phyloP scores from a whole-genome alignment of 805 yeast species.

The Candida michaelii region DNA sequence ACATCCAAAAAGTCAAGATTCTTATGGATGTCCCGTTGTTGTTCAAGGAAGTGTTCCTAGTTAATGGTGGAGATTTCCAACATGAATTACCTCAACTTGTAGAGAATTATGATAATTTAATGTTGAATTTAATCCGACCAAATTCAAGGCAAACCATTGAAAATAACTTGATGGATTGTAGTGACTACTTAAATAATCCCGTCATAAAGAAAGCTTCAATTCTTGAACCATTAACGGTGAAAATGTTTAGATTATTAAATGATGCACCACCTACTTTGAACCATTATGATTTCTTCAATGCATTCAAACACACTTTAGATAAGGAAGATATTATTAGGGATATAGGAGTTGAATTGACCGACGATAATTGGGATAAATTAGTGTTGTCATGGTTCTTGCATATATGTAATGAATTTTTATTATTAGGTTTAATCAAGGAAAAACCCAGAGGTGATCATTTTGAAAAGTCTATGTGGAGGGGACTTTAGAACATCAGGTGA shows the following conservation, averaged over 20 bases:
- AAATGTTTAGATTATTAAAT: conserved; percentile 66
- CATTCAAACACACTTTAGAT: conserved; percentile 53
- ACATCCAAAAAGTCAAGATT: background rate
- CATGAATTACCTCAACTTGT: conserved; percentile 22
- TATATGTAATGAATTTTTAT: conserved; percentile 65
- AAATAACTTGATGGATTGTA: conserved; percentile 23
- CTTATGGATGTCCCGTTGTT: conserved; percentile 9
- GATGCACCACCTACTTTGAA: conserved; percentile 75
- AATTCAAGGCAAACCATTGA: conserved; percentile 32
- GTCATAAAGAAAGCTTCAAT: background rate
- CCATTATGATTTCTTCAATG: conserved; percentile 63
- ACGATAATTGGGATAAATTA: conserved; percentile 59
- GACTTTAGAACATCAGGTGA: conserved; percentile 37
- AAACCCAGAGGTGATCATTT: conserved; percentile 61
- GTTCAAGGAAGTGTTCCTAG: conserved; percentile 45
- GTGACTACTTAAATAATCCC: conserved; percentile 8
- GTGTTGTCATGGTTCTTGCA: conserved; percentile 74
- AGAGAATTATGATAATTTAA: conserved; percentile 39
- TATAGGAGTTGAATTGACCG: conserved; percentile 18
- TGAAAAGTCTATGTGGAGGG: conserved; percentile 74
- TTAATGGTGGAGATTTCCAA: conserved; percentile 28
- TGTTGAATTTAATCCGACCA: conserved; percentile 40
- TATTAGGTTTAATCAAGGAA: conserved; percentile 68
- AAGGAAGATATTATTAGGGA: conserved; percentile 23
- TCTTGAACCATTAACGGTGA: conserved; percentile 48